Base-by-base conservation (phyloP, 225 moss, liverwort and hornwort genomes). In the Pseudoscleropodium purum region DNA sequence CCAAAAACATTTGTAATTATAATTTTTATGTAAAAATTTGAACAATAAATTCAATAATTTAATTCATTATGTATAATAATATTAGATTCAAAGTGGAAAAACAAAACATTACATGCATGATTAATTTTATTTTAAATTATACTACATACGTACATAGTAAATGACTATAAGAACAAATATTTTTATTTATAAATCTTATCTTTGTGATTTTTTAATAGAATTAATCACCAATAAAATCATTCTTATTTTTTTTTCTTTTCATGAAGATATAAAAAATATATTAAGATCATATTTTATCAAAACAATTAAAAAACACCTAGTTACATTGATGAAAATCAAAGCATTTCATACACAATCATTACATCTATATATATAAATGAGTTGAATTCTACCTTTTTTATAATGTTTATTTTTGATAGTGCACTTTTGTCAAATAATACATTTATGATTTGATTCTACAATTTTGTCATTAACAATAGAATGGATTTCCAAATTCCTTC, bases 91-190 rank as follows among this genome's bases (percentile, higher is more conserved):
- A 43, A 61, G 2, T 31, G 0, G 14, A 0, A 36, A 61, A 43
- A 20, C 1, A 31, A 41, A 19, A 9, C 15, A 61, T 20, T 6
- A 6, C 31, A 1, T 14, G 20, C 4, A 17, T 26, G 3, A 79
- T 79, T 37, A 25, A 23, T 54, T 6, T 37, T 51, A 0, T 5
- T 25, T 37, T 15, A 15, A 78, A 56, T 9, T 54, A 36, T 14
- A 52, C 3, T 14, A 52, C 5, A 54, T 23, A 54, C 0, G 24
- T 24, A 24, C 4, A 37, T 24, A 54, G 26, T 25, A 37, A 13
- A 15, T 54, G 1, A 24, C 0, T 15, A 8, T 14, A 17, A 13
- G 2, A 47, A 30, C 0, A 73, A 15, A 11, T 45, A 8, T 6
- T 30, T 17, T 15, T 16, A 52, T 36, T 77, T 77, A 36, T 15